phyloP scores from a whole-genome alignment of 805 yeast genomes.

The Yarrowia phangngaensis region DNA sequence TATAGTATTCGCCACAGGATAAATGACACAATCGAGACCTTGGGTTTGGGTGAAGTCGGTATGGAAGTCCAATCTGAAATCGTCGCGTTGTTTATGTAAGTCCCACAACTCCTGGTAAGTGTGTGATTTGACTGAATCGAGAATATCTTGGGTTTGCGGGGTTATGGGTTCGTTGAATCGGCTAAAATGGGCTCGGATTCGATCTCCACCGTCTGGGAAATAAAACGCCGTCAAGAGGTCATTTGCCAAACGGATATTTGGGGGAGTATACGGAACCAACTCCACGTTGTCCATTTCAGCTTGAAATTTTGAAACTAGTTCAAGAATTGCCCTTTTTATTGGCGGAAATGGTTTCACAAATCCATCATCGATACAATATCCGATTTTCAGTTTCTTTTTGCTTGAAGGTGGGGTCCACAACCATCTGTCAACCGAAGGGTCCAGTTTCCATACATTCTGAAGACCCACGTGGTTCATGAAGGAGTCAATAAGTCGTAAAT shows the following conservation, averaged over 20 bases:
- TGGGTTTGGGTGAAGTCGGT: conserved; percentile 16
- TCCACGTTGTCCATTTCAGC: conserved; percentile 36
- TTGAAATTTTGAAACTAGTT: conserved; percentile 51
- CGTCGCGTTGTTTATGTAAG: conserved; percentile 43
- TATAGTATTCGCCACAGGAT: conserved; percentile 42
- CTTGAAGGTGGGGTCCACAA: conserved; percentile 43
- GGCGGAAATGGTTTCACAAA: conserved; percentile 55
- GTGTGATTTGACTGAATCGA: conserved; percentile 11
- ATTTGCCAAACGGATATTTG: conserved; percentile 45
- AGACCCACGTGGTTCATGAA: conserved; percentile 43
- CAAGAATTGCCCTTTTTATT: conserved; percentile 49
- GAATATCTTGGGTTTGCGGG: conserved; percentile 39
- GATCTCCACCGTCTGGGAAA: conserved; percentile 47
- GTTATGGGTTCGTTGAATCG: conserved; percentile 28
- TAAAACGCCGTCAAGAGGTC: conserved; percentile 50
- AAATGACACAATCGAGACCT: conserved; percentile 1
- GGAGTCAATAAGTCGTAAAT: conserved; percentile 42
- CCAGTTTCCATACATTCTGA: conserved; percentile 48
- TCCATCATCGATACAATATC: conserved; percentile 47
- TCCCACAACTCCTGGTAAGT: conserved; percentile 41
- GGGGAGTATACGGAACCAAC: background rate
- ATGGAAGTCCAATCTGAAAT: conserved; percentile 23
- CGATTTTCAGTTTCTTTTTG: conserved; percentile 44
- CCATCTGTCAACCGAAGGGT: conserved; percentile 49
- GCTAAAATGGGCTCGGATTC: conserved; percentile 39